Evolutionary conservation across 169 alveolate species (phyloP).

Genomic region (Eimeria acervulina): DNA sequence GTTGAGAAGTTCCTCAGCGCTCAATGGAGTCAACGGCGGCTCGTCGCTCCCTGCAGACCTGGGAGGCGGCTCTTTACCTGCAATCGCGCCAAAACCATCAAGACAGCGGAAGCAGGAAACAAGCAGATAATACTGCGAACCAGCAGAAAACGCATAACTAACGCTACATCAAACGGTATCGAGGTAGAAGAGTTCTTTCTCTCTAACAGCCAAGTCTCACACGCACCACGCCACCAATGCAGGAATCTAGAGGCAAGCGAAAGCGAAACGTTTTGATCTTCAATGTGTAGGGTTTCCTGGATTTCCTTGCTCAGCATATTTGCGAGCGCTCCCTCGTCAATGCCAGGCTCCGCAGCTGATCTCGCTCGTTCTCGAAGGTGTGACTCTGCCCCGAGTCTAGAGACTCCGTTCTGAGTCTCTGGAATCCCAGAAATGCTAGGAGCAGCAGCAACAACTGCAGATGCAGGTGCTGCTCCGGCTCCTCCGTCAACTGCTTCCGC

Average conservation of each 20-base stretch:
- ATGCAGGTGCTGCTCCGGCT: constrained; percentile 36
- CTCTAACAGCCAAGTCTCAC: neutral
- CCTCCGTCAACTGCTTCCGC: constrained; percentile 21
- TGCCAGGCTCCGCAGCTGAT: neutral
- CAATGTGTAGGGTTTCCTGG: constrained; percentile 73
- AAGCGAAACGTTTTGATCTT: constrained; percentile 35
- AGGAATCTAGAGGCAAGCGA: constrained; percentile 51
- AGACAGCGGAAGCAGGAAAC: neutral
- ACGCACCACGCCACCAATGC: constrained; percentile 73
- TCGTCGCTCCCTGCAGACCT: neutral
- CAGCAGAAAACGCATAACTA: neutral
- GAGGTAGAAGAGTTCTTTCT: neutral
- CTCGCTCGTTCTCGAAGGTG: neutral
- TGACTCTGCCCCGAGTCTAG: constrained; percentile 22
- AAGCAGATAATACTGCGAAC: neutral
- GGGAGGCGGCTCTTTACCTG: constrained; percentile 42
- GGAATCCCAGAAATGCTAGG: neutral
- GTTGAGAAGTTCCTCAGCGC: constrained; percentile 18
- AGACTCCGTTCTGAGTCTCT: neutral
- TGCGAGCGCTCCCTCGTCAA: constrained; percentile 66
- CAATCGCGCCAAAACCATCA: neutral
- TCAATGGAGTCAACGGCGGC: constrained; percentile 10
- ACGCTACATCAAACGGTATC: neutral
- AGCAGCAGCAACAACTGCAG: constrained; percentile 51
- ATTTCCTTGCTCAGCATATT: constrained; percentile 76